A percentile compares a stretch with the other conserved stretches of the same genome.
Conservation (phyloP, 805 yeast genomes). For the Metschnikowia similis region DNA sequence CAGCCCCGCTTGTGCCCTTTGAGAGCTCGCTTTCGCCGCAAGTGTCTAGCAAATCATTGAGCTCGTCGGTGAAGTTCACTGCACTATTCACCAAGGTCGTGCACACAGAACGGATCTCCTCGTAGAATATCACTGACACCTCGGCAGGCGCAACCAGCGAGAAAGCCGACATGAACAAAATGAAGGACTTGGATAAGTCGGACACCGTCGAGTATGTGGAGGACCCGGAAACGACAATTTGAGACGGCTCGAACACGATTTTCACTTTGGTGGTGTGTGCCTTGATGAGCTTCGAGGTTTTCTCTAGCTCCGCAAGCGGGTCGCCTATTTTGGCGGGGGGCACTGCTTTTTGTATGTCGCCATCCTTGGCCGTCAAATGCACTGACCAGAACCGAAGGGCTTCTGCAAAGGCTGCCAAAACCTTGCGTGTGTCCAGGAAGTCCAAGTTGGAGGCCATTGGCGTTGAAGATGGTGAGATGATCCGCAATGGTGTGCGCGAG, state of each 20-base stretch:
- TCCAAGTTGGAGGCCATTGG: background rate
- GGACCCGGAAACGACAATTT: slow-evolving; percentile 30
- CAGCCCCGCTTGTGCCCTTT: background rate
- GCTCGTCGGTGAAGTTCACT: slow-evolving; percentile 22
- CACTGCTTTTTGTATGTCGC: slow-evolving; percentile 6
- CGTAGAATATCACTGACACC: slow-evolving; percentile 36
- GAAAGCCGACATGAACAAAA: slow-evolving; percentile 42
- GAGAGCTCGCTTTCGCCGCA: too few species aligned
- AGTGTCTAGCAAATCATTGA: slow-evolving; percentile 18
- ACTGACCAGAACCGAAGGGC: slow-evolving; percentile 17
- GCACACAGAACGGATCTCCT: slow-evolving; percentile 27
- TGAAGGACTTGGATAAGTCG: slow-evolving; percentile 42
- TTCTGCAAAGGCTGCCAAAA: slow-evolving; percentile 13
- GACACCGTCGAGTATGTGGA: slow-evolving; percentile 50
- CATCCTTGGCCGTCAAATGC: slow-evolving; percentile 6
- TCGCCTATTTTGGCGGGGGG: slow-evolving; percentile 26
- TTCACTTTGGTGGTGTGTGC: slow-evolving; percentile 81
- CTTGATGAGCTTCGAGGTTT: slow-evolving; percentile 54
- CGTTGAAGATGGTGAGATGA: background rate
- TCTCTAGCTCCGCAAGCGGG: slow-evolving; percentile 56
- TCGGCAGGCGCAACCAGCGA: slow-evolving; percentile 25
- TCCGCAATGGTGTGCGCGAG: background rate
- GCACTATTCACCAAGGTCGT: slow-evolving; percentile 18
- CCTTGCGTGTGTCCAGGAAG: slow-evolving; percentile 2
- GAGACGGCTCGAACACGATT: slow-evolving; percentile 60